phyloP scores from a whole-genome alignment of 2,329 filamentous ascomycete species.

The Drechslerella coelobrocha region DNA sequence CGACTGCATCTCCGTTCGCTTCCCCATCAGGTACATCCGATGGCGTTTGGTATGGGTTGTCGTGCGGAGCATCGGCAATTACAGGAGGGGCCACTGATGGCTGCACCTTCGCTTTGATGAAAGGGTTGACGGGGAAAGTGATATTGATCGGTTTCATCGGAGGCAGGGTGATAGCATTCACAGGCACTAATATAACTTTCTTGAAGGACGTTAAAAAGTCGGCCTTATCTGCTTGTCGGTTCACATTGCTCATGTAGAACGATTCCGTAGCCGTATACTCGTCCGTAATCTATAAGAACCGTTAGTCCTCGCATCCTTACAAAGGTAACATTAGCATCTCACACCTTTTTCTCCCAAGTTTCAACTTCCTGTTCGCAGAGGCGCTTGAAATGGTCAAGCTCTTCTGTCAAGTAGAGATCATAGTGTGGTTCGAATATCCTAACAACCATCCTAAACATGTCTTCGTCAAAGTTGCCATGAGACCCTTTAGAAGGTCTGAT shows the following conservation, averaged over 20 bases:
- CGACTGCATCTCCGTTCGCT: slow-evolving; percentile 16
- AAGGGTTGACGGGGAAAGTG: slow-evolving; percentile 41
- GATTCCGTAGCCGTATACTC: slow-evolving; percentile 90
- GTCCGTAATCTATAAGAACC: slow-evolving; percentile 63
- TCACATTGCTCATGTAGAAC: slow-evolving; percentile 95
- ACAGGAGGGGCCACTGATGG: slow-evolving; percentile 26
- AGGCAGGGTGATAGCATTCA: slow-evolving; percentile 72
- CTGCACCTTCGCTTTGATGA: slow-evolving; percentile 53
- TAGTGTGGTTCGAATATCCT: slow-evolving; percentile 88
- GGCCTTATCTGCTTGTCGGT: slow-evolving; percentile 91
- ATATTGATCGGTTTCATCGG: slow-evolving; percentile 40
- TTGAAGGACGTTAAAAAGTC: slow-evolving; percentile 97
- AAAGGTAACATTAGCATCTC: neutral
- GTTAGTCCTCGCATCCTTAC: slow-evolving; percentile 9
- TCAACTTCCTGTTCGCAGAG: slow-evolving; percentile 78
- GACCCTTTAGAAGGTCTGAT: slow-evolving; percentile 70
- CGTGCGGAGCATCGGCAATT: slow-evolving; percentile 49
- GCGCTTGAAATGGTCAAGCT: slow-evolving; percentile 82
- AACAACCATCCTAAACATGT: slow-evolving; percentile 71
- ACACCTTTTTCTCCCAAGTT: slow-evolving; percentile 89
- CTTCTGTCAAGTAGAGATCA: slow-evolving; percentile 91
- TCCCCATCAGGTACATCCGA: slow-evolving; percentile 30
- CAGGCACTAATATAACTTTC: slow-evolving; percentile 99
- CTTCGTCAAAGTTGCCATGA: slow-evolving; percentile 66
- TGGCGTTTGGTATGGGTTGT: slow-evolving; percentile 55